These are phyloP conservation scores for Crithidia sp. DNA, from an alignment of 208 protist genomes.

Conservation along the genomic window DNA sequence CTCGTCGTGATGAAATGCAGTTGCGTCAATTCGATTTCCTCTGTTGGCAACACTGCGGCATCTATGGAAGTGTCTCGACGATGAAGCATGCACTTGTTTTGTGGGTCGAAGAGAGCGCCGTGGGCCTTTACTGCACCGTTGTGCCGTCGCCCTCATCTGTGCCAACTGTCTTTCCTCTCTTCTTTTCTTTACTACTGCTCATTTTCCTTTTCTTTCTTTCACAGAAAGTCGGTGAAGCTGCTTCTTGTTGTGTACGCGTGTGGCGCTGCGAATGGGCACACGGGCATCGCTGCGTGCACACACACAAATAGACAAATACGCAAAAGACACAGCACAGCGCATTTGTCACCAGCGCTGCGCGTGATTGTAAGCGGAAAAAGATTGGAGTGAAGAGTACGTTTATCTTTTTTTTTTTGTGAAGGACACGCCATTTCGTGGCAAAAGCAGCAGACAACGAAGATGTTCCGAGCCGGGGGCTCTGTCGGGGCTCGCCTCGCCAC, in stretches of 20 bases:
- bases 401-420: neutral
- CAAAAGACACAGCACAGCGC: too few relatives aligned
- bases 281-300: too few relatives aligned
- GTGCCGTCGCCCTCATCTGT: too few relatives aligned
- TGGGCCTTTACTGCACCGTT: neutral
- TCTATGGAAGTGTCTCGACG: too few relatives aligned
- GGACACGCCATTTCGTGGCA: too few relatives aligned
- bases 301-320: too few relatives aligned
- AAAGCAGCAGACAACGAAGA: neutral
- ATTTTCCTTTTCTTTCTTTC: neutral
- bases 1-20: too few relatives aligned
- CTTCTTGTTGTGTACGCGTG: neutral
- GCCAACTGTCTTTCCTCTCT: neutral
- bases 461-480: neutral
- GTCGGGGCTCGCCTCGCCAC: neutral
- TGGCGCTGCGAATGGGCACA: neutral
- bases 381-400: neutral
- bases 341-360: too few relatives aligned
- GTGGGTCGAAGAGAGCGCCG: neutral
- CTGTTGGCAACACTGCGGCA: too few relatives aligned
- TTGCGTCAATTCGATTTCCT: too few relatives aligned
- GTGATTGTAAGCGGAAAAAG: neutral
- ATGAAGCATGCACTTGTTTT: too few relatives aligned
- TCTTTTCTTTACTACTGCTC: neutral
- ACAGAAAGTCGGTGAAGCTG: neutral